Base-by-base conservation (phyloP, 306 rosid genomes). In the Begonia masoniana region DNA sequence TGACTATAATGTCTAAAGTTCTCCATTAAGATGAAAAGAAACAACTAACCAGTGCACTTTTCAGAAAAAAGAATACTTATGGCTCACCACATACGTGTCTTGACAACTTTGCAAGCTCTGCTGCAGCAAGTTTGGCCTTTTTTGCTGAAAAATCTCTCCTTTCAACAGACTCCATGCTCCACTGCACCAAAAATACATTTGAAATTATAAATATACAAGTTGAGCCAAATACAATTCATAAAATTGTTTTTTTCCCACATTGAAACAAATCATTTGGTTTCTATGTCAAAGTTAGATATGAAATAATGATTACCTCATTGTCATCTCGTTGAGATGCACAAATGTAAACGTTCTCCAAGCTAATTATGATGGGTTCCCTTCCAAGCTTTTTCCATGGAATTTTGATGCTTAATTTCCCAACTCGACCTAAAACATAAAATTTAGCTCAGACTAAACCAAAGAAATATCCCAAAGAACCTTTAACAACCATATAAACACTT, bases 331-430 rank as follows among this genome's bases (percentile, higher is more conserved):
- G 89, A 50, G 97, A 76, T 50, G 94, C 91, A 68, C 76, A 83
- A 71, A 91, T 55, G 68, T 74, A 91, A 35, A 85, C 78, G 70
- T 83, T 81, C 69, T 91, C 97, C 56, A 91, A 74, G 59, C 68
- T 58, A 41, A 91, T 85, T 54, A 85, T 78, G 68, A 85, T 73
- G 43, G 97, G 94, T 41, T 85, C 94, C 96, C 97, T 75, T 13
- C 88, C 88, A 49, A 89, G 91, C 88, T 73, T 85, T 72, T 83
- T 91, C 97, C 97, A 91, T 41, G 97, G 96, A 75, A 91, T 85
- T 76, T 81, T 85, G 64, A 91, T 85, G 82, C 97, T 91, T 69
- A 91, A 71, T 77, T 70, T 83, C 61, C 97, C 97, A 62, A 83
- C 83, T 66, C 81, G 92, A 56, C 97, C 97, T 85, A 59, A 21